These are phyloP conservation scores for Dendrobium chrysotoxum DNA, from an alignment of 106 monocot genomes.

Conservation along the genomic window DNA sequence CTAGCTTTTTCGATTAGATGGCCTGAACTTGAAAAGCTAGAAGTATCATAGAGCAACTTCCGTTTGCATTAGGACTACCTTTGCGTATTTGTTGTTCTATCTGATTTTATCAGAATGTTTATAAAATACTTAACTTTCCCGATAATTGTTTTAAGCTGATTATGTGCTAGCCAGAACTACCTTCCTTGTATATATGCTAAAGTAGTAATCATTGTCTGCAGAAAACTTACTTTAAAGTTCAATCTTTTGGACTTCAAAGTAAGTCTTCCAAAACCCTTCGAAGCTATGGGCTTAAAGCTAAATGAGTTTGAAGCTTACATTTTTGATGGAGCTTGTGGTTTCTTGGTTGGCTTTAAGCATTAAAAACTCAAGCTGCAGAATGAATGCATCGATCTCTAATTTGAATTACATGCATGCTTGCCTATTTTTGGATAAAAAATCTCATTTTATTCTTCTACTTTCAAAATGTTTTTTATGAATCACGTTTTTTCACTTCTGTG, in stretches of 20 bases:
- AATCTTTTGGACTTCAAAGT: not conserved
- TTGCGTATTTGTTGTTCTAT: not conserved
- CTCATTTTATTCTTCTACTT: not conserved
- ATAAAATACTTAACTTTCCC: not conserved
- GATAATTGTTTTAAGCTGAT: not conserved
- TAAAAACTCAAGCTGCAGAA: not conserved
- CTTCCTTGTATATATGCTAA: not conserved
- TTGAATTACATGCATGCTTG: not conserved
- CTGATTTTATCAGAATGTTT: not conserved
- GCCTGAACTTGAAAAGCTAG: not conserved
- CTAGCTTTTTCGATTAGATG: not conserved
- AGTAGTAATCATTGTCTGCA: not conserved
- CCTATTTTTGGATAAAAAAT: not conserved
- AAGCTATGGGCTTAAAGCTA: not conserved
- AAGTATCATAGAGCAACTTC: not conserved
- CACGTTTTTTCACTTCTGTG: not conserved
- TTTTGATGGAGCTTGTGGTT: not conserved
- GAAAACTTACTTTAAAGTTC: not conserved
- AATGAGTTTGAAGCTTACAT: slow-evolving; percentile 1
- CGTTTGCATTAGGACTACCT: not conserved
- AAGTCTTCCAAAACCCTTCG: not conserved
- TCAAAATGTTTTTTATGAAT: not conserved
- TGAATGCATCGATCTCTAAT: no score
- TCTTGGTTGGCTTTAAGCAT: not conserved
- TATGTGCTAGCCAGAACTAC: not conserved